Evolutionary conservation across 1,284 basidiomycete genomes (phyloP), one percentile per base, ranked within the genome.

Genomic region (Cryptococcus sp.): DNA sequence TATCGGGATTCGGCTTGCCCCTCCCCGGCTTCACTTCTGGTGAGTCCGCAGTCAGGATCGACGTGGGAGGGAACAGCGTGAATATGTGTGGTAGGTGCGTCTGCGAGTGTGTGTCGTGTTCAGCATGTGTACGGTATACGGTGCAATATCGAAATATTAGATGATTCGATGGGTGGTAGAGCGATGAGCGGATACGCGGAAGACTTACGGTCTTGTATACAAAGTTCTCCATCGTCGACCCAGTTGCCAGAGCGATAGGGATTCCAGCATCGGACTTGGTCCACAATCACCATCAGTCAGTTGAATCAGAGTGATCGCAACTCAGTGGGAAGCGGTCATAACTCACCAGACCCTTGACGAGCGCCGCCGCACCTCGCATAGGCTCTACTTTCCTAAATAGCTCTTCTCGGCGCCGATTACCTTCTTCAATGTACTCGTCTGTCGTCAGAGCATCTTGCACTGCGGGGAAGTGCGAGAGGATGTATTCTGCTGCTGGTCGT

Each of bases 221-320:
- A 50, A 71, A 72, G 56, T 72, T 71, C 27, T 50, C 60, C 8
- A 64, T 52, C n/a, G 63, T 73, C 3, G 73, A 76, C 0, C 79
- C 79, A 1, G 79, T 80, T 3, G 79, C 78, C 0, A 80, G 54
- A 3, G 79, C 78, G 17, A 80, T 77, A 3, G 78, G 77, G 5
- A 79, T 62, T 1, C 76, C 74, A 13, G 70, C 65, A 16, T 68
- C 66, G 54, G 76, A 66, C 75, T 78, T 51, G 25, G 25, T 25
- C 2, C 43, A 23, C 39, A n/a, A 25, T 35, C 30, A 13, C 38
- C 35, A 25, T 38, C 11, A 3, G 25, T n/a, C 47, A 47, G 27
- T 11, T 17, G 40, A 13, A 50, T 17, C 13, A 22, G 15, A 22
- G 15, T 15, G 7, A 52, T 10, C 16, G 10, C 23, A 23, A 11